These are phyloP conservation scores for Quercus variabilis DNA, from an alignment of 306 rosid species.

Conservation along the genomic window DNA sequence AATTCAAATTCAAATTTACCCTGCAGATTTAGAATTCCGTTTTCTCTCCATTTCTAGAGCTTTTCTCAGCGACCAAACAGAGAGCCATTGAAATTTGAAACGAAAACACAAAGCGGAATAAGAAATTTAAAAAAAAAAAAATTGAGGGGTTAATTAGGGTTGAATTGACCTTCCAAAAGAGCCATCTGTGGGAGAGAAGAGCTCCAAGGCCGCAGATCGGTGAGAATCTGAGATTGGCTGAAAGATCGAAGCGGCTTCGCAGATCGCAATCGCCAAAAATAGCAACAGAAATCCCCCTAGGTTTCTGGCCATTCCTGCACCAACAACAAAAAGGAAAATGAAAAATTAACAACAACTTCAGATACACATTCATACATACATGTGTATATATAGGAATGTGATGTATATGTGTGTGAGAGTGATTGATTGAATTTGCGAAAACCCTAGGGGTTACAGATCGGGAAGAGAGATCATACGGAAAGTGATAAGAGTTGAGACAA, in stretches of 20 bases:
- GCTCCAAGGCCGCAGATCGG: constrained; percentile 67
- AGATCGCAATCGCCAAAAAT: constrained; percentile 45
- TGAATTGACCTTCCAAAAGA: constrained; percentile 57
- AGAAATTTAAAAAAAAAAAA: background rate
- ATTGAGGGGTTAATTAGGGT: background rate
- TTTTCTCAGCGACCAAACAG: background rate
- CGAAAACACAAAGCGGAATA: background rate
- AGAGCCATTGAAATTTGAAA: background rate
- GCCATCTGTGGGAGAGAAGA: constrained; percentile 52
- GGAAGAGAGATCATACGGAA: constrained; percentile 26
- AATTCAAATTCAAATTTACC: background rate
- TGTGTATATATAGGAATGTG: too few species aligned
- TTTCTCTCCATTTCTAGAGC: background rate
- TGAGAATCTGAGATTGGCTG: constrained; percentile 80
- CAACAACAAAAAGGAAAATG: background rate
- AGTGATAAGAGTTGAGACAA: constrained; percentile 10
- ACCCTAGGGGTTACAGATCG: constrained; percentile 31
- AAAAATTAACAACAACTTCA: constrained; percentile 10
- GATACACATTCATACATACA: background rate
- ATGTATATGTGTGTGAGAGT: background rate
- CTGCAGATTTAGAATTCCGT: background rate
- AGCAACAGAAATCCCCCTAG: constrained; percentile 53
- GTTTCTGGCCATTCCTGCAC: constrained; percentile 77
- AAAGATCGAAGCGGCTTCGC: constrained; percentile 44
- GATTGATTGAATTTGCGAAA: background rate